A percentile compares a stretch with the other conserved stretches of the same genome.
These are phyloP conservation scores for Nannochloris sp. DNA, from an alignment of 139 green algal genomes.

Conservation along the genomic window DNA sequence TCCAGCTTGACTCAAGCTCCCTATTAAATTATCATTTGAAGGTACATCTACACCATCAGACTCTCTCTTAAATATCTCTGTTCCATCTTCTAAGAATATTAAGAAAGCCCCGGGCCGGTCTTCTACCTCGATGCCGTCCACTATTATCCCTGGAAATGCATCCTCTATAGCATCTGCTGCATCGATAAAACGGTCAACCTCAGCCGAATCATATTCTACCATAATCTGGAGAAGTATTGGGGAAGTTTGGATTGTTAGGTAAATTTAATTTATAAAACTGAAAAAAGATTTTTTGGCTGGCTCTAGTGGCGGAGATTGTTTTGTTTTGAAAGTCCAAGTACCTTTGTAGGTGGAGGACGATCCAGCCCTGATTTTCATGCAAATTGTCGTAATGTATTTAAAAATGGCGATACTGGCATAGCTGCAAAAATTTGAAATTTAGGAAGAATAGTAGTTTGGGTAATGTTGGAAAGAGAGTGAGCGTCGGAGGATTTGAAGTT, in stretches of 20 bases:
- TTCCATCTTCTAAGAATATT: neutral
- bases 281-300: too few relatives aligned
- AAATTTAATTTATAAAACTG: too few relatives aligned
- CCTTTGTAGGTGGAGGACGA: slow-evolving; percentile 1
- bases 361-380: slow-evolving; percentile 13
- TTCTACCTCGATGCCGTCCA: slow-evolving; percentile 17
- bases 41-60: neutral
- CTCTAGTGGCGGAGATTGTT: too few relatives aligned
- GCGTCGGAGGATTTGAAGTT: too few relatives aligned
- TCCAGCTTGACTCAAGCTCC: neutral
- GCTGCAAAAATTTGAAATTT: too few relatives aligned
- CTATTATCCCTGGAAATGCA: slow-evolving; percentile 4
- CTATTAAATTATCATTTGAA: neutral
- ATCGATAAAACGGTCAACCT: slow-evolving; percentile 28
- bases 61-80: neutral
- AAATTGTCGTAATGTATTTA: slow-evolving; percentile 2
- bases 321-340: too few relatives aligned
- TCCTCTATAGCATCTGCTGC: slow-evolving; percentile 30
- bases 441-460: too few relatives aligned
- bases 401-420: too few relatives aligned
- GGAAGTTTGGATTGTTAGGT: too few relatives aligned
- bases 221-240: slow-evolving; percentile 4
- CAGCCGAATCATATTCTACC: slow-evolving; percentile 21
- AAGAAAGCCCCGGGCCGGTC: neutral
- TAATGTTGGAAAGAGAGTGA: too few relatives aligned